Conservation (phyloP, 169 alveolate species). For the Cyclospora cayetanensis region DNA sequence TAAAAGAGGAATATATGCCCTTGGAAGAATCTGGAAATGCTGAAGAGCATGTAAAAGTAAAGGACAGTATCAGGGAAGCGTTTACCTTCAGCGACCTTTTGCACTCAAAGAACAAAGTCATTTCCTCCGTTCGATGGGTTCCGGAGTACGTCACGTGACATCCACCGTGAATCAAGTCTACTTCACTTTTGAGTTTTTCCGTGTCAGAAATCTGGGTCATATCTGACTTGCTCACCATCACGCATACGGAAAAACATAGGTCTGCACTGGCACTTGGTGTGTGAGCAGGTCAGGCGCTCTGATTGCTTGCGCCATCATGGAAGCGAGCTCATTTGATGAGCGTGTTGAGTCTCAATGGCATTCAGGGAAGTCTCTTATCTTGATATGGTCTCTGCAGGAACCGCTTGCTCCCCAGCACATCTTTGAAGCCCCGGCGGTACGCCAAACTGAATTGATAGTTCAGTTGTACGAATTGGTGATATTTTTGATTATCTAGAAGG, state of each 20-base stretch:
- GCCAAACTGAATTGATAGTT: too few species aligned
- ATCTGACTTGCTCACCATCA: too few species aligned
- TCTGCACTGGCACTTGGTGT: background rate
- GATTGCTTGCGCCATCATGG: slow-evolving; percentile 51
- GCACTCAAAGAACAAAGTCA: slow-evolving; percentile 37
- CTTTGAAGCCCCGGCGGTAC: slow-evolving; percentile 37
- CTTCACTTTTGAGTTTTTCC: too few species aligned
- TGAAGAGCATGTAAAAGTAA: background rate
- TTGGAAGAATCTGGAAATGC: too few species aligned
- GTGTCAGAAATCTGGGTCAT: too few species aligned
- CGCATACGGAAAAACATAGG: too few species aligned
- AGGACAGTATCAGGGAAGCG: slow-evolving; percentile 20
- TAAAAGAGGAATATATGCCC: too few species aligned
- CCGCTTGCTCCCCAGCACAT: slow-evolving; percentile 47
- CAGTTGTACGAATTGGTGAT: too few species aligned
- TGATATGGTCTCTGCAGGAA: slow-evolving; percentile 55
- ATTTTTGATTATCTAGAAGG: too few species aligned
- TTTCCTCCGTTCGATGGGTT: slow-evolving; percentile 43
- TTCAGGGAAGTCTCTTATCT: slow-evolving; percentile 7
- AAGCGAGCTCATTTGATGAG: slow-evolving; percentile 44
- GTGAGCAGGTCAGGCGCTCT: slow-evolving; percentile 36
- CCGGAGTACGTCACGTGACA: slow-evolving; percentile 36
- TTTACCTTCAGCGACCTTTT: slow-evolving; percentile 51
- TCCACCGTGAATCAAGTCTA: too few species aligned
- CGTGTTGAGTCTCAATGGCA: slow-evolving; percentile 33